Conservation (phyloP, 495 filamentous ascomycete genomes). For the Hyphodiscus hymeniophilus region DNA sequence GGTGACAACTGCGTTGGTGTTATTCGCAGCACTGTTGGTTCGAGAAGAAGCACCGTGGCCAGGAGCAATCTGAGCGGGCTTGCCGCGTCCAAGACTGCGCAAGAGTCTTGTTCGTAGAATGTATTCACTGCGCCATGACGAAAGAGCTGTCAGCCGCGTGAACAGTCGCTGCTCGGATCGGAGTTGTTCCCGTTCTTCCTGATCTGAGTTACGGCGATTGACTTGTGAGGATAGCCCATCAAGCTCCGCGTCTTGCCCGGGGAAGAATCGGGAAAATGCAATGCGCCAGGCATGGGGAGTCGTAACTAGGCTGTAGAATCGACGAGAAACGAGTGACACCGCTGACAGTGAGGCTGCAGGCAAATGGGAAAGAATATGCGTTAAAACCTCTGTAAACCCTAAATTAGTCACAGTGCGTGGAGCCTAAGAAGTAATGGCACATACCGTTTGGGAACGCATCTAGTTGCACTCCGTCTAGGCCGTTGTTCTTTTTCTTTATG, state of each 20-base stretch:
- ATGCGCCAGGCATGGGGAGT: conserved; percentile 86
- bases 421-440: conserved; percentile 17
- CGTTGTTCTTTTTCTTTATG: conserved; percentile 38
- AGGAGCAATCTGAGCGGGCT: conserved; percentile 44
- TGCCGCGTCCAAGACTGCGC: conserved; percentile 70
- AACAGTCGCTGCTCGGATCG: conserved; percentile 66
- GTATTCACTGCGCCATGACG: conserved; percentile 91
- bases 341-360: conserved; percentile 68
- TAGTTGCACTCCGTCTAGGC: conserved; percentile 39
- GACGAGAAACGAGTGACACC: conserved; percentile 73
- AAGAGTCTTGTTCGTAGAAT: conserved; percentile 78
- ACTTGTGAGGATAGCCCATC: conserved; percentile 4
- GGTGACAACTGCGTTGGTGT: conserved; percentile 55
- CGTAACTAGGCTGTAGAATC: conserved; percentile 75
- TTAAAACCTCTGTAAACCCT: conserved; percentile 73
- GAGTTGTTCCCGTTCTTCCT: conserved; percentile 37
- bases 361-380: conserved; percentile 84
- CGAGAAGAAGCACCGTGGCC: conserved; percentile 31
- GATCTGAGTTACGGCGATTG: conserved; percentile 26
- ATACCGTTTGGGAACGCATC: conserved; percentile 75
- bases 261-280: conserved; percentile 84
- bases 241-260: conserved; percentile 49
- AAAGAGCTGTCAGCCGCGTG: conserved; percentile 64
- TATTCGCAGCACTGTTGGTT: conserved; percentile 40
- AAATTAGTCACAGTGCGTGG: conserved; percentile 20